Evolutionary conservation across 495 filamentous ascomycete genomes (phyloP).

Genomic region (Sporormia fimetaria): DNA sequence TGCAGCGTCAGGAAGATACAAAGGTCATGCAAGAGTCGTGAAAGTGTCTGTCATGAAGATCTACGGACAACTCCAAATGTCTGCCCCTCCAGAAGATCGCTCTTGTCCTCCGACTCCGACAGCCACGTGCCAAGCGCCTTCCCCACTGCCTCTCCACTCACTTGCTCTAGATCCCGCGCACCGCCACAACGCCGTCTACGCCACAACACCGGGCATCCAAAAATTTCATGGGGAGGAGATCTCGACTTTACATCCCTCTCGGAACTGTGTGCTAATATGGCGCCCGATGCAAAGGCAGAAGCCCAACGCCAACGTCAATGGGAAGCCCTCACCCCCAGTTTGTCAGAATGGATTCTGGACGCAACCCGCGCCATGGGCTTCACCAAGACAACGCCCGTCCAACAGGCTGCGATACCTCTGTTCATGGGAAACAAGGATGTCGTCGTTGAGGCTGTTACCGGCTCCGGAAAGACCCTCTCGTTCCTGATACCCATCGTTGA

Average conservation of each 20-base stretch:
- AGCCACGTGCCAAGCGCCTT: too few relatives aligned
- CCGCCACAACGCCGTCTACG: too few relatives aligned
- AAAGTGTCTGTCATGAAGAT: too few relatives aligned
- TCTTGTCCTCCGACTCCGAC: too few relatives aligned
- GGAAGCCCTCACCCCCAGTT: constrained; percentile 61
- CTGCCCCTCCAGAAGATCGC: too few relatives aligned
- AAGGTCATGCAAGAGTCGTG: not conserved
- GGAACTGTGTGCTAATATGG: too few relatives aligned
- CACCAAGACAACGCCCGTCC: constrained; percentile 80
- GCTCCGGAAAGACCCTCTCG: constrained; percentile 86
- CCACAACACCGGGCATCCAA: not conserved
- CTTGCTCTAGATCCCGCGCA: too few relatives aligned
- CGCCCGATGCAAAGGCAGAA: constrained; percentile 13
- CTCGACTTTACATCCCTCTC: too few relatives aligned
- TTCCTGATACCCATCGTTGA: constrained; percentile 79
- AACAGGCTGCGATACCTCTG: constrained; percentile 83
- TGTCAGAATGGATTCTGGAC: constrained; percentile 87
- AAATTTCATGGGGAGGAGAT: not conserved
- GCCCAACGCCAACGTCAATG: constrained; percentile 45
- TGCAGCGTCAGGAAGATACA: not conserved
- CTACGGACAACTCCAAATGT: too few relatives aligned
- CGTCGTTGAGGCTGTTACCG: constrained; percentile 92
- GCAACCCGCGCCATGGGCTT: constrained; percentile 79
- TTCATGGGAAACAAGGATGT: constrained; percentile 94
- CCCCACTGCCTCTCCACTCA: too few relatives aligned